Base-by-base conservation (phyloP, 345 rosid genomes). In the Litchi chinensis region DNA sequence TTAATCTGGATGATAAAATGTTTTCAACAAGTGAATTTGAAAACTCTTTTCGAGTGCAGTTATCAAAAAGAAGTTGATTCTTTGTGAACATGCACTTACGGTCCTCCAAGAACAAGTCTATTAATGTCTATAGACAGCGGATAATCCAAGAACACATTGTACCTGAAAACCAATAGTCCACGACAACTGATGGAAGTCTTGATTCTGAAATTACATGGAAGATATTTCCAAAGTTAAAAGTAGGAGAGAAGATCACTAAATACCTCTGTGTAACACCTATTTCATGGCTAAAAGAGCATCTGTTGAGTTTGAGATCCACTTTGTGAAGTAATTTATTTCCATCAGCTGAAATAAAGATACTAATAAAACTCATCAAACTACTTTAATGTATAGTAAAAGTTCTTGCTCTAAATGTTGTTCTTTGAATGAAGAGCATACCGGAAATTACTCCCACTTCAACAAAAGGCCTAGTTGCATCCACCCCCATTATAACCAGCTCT, bases 111-210 rank as follows among this genome's bases (percentile, higher is more conserved):
- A 32, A 84, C 21, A 10, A 91, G 90, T 69, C 90, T 79, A 43
- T 73, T 60, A 28, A 88, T 41, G 83, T 89, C 84, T 74, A 86
- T 48, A 0, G 82, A 80, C 5, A 85, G 62, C 37, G 89, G 89
- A 48, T 73, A 85, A 78, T 89, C 92, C 80, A 84, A 39, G 21
- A 89, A 83, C 59, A 89, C 87, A 76, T 83, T 91, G 71, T 84
- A 89, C 84, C 90, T 86, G 81, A 71, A 60, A 15, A 24, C 57
- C n/a, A 16, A 62, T 18, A 60, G 26, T 18, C 24, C 65, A 60
- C 0, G 11, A 60, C 3, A 60, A 60, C 3, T 60, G 10, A 60
- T 5, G 11, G 65, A 18, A 21, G 26, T 19, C 9, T 60, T 18
- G 22, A 19, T 18, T 60, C 21, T 67, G 46, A 67, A 67, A 67